Base-by-base conservation (phyloP, 163 green algal species). In the Chlamydomonas reinhardtii region DNA sequence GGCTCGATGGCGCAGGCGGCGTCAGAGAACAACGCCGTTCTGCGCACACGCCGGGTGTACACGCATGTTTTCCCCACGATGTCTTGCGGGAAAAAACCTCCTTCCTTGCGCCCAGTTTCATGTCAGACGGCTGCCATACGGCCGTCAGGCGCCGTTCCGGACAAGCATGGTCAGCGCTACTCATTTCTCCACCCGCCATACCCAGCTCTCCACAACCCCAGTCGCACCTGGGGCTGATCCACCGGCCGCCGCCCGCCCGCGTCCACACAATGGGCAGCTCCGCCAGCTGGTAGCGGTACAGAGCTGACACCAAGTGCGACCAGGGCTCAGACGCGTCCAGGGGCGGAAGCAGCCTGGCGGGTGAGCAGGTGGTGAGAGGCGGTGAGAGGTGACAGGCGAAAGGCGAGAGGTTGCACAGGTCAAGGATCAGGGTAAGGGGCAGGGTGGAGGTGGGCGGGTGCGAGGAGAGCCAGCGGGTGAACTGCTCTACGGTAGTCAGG, bases 321-420 rank as follows among this genome's bases (percentile, higher is more conserved):
- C 92, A 94, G 22, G 92, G 92, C 75, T 84, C 62, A 24, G 72
- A 64, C 0, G 83, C 73, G 43, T 62, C 83, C 48, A 81, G 64
- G 22, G 54, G 34, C 32, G 84, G 87, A 27, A 91, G 74, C 76
- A 91, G 61, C 62, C 73, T 89, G 82, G 31, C 59, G 8, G 43
- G 59, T 25, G 29, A 56, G 17, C 71, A 64, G 24, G n/a, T 75
- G 32, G 22, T n/a, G 17, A 3, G 39, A 35, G 14, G 2, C 9
- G 68, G n/a, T 27, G n/a, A 32, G 65, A 11, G 24, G 68, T n/a
- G n/a, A n/a, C n/a, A n/a, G n/a, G n/a, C n/a, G n/a, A n/a, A n/a
- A n/a, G n/a, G n/a, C n/a, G n/a, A n/a, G n/a, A n/a, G n/a, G n/a
- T n/a, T n/a, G n/a, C n/a, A n/a, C n/a, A n/a, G n/a, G n/a, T n/a